These are phyloP conservation scores for Exophiala phaeomuriformis DNA, from an alignment of 2,329 filamentous ascomycete species.

Conservation along the genomic window DNA sequence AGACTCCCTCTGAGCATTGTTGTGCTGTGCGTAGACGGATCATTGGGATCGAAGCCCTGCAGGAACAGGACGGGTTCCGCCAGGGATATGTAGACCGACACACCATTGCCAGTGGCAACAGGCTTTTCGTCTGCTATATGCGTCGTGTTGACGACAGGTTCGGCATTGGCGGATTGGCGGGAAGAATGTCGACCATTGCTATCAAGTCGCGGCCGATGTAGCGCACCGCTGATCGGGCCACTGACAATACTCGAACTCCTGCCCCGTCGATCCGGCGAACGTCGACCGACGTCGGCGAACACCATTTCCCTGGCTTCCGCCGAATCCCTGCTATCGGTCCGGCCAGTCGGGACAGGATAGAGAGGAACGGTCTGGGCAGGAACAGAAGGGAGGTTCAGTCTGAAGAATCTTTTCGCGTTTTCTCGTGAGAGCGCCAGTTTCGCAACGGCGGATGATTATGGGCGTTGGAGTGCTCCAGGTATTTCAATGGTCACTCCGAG, in stretches of 20 bases:
- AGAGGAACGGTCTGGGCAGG: conserved; percentile 26
- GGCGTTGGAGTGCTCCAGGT: neutral
- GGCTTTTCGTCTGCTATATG: conserved; percentile 41
- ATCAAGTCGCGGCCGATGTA: conserved; percentile 27
- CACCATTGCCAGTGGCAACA: conserved; percentile 43
- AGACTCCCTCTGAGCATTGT: conserved; percentile 80
- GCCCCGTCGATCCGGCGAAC: conserved; percentile 21
- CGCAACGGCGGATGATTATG: conserved; percentile 3
- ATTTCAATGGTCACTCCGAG: neutral
- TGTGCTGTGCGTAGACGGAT: conserved; percentile 56
- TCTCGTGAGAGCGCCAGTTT: conserved; percentile 43
- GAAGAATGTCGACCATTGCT: conserved; percentile 24
- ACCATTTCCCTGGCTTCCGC: conserved; percentile 30
- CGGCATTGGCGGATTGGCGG: conserved; percentile 18
- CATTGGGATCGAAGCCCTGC: conserved; percentile 44
- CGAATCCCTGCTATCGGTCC: conserved; percentile 33
- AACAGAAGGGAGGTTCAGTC: conserved; percentile 33
- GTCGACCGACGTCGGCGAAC: conserved; percentile 17
- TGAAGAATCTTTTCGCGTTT: conserved; percentile 42
- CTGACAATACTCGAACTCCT: conserved; percentile 25
- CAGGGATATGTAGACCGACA: conserved; percentile 41
- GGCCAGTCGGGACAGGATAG: conserved; percentile 31
- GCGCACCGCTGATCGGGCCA: conserved; percentile 26
- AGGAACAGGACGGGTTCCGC: conserved; percentile 45
- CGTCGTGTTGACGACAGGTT: conserved; percentile 31